These are phyloP conservation scores for Polygonum maritimum DNA, from an alignment of 148 eudicot species.

Conservation along the genomic window DNA sequence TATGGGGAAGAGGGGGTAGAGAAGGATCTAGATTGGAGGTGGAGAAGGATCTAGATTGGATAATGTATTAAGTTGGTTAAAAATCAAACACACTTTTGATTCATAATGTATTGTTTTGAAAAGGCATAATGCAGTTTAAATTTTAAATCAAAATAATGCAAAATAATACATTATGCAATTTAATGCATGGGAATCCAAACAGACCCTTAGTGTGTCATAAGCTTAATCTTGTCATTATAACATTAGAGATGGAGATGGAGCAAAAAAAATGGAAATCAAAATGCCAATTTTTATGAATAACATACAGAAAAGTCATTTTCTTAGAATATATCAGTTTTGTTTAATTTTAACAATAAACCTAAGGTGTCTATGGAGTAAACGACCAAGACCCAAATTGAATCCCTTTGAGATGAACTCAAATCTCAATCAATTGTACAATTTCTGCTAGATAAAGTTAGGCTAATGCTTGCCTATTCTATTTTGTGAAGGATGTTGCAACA, in stretches of 20 bases:
- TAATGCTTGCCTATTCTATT: slow-evolving; percentile 8
- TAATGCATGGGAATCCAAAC: too few relatives aligned
- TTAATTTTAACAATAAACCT: neutral
- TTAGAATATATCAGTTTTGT: neutral
- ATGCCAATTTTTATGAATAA: neutral
- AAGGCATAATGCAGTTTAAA: too few relatives aligned
- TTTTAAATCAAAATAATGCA: too few relatives aligned
- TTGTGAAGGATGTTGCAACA: slow-evolving; percentile 60
- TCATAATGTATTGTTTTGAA: too few relatives aligned
- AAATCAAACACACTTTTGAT: too few relatives aligned
- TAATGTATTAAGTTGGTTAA: too few relatives aligned
- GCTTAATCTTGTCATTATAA: neutral
- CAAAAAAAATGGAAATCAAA: neutral
- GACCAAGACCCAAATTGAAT: neutral
- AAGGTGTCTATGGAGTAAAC: neutral
- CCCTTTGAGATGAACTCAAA: neutral
- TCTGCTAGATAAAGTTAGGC: neutral
- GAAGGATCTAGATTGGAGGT: too few relatives aligned
- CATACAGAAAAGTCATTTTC: neutral
- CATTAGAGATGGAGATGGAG: neutral
- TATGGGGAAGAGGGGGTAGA: too few relatives aligned
- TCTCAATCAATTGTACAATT: neutral
- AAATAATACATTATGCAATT: too few relatives aligned
- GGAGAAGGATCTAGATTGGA: too few relatives aligned
- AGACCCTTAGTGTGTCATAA: neutral